Evolutionary conservation across 2,329 filamentous ascomycete genomes (phyloP), one percentile per base, ranked within the genome.

Genomic region (Stagonosporopsis rhizophila): DNA sequence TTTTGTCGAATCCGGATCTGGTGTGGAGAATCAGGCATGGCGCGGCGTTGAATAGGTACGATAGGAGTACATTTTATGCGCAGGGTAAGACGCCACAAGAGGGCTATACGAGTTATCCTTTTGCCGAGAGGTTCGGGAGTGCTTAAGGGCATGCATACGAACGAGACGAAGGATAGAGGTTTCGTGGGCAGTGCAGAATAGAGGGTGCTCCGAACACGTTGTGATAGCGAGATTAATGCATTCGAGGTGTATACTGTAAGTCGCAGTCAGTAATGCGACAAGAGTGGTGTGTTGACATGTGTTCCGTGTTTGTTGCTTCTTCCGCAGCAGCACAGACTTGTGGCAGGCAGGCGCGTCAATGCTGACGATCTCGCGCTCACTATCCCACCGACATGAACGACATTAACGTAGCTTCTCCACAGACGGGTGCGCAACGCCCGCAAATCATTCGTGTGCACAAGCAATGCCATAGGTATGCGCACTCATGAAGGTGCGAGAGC

Each of bases 1-100:
- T 78, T 58, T 76, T 79, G 56, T 69, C 74, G 19, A 81, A 74
- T 27, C 79, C 79, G 6, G 79, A 81, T 40, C 8, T 58, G 44
- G 44, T 53, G 7, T 42, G n/a, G 5, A 52, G 40, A 12, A 50
- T 53, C 4, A 34, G 14, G 3, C 6, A 45, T 4, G 35, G 40
- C 0, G 15, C 14, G 12, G n/a, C 8, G n/a, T 22, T 58, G 27
- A 49, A 52, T 14, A 3, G 4, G 27, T 58, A 53, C 25, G 34
- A 52, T 9, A 52, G 55, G 14, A 44, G 40, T 19, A 58, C 55
- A 4, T 58, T 58, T 11, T 58, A 58, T 19, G 39, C 27, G 3
- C 15, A 20, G n/a, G 53, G 53, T 2, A 44, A 19, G 32, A 47
- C 47, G 12, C 12, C 15, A 7, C 32, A 46, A 28, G 44, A 44